Conservation (phyloP, 1,139 yeast genomes). For the Lodderomyces elongisporus region DNA sequence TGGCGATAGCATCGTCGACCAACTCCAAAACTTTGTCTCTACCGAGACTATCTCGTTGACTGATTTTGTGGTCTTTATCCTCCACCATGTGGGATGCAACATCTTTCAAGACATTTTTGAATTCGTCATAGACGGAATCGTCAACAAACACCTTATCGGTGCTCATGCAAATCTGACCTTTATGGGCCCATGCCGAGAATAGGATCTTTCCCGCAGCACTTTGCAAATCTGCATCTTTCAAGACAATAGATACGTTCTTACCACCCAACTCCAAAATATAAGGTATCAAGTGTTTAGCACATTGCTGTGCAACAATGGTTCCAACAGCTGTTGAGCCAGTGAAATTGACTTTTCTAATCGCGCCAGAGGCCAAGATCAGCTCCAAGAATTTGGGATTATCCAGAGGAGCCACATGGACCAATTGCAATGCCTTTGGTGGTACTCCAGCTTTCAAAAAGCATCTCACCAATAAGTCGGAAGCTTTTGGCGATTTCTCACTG, state of each 20-base stretch:
- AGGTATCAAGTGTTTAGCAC: slow-evolving; percentile 35
- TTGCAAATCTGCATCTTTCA: slow-evolving; percentile 28
- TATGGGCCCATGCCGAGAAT: slow-evolving; percentile 36
- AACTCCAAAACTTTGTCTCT: slow-evolving; percentile 22
- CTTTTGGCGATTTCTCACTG: slow-evolving; percentile 32
- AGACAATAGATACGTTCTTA: slow-evolving; percentile 33
- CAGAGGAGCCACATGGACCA: slow-evolving; percentile 28
- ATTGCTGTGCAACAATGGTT: slow-evolving; percentile 24
- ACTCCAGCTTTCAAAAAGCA: slow-evolving; percentile 36
- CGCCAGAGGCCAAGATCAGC: slow-evolving; percentile 21
- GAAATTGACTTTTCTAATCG: slow-evolving; percentile 33
- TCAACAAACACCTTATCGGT: slow-evolving; percentile 35
- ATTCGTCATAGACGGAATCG: slow-evolving; percentile 25
- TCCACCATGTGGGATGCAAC: slow-evolving; percentile 15
- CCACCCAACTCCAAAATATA: slow-evolving; percentile 42
- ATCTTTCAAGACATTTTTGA: slow-evolving; percentile 18
- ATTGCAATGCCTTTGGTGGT: slow-evolving; percentile 29
- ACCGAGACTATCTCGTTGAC: slow-evolving; percentile 26
- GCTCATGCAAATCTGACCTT: slow-evolving; percentile 46
- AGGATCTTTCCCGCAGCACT: slow-evolving; percentile 26
- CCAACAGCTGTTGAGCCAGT: slow-evolving; percentile 44
- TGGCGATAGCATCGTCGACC: slow-evolving; percentile 36
- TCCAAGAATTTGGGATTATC: slow-evolving; percentile 22
- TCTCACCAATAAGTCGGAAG: slow-evolving; percentile 26
- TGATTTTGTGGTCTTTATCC: slow-evolving; percentile 20